These are phyloP conservation scores for Auriscalpium vulgare DNA, from an alignment of 768 basidiomycete species.

Conservation along the genomic window DNA sequence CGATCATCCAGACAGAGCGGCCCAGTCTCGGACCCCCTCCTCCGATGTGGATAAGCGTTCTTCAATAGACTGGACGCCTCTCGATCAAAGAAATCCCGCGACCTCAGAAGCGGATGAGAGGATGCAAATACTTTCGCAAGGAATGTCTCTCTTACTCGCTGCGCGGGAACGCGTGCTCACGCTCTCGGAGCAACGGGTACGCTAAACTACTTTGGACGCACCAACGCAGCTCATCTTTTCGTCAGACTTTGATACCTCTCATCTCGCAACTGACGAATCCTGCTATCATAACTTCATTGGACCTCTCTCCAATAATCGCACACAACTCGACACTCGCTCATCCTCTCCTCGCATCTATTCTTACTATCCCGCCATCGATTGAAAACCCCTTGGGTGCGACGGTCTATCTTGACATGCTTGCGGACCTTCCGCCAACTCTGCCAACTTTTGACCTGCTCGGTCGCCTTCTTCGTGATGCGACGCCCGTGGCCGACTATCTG, in stretches of 20 bases:
- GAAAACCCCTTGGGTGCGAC: conserved; percentile 26
- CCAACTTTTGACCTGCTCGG: conserved; percentile 69
- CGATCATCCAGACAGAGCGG: neutral
- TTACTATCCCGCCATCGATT: conserved; percentile 31
- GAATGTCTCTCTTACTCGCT: conserved; percentile 58
- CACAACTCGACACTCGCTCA: conserved; percentile 65
- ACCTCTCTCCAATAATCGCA: conserved; percentile 57
- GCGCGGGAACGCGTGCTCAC: conserved; percentile 68
- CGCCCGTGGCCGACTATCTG: conserved; percentile 31
- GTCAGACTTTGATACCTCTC: conserved; percentile 44
- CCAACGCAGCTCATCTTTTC: neutral
- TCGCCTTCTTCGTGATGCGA: conserved; percentile 56
- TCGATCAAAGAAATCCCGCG: conserved; percentile 17
- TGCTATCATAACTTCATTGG: conserved; percentile 56
- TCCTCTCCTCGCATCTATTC: conserved; percentile 52
- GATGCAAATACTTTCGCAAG: conserved; percentile 52
- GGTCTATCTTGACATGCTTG: conserved; percentile 56
- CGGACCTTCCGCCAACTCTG: conserved; percentile 61
- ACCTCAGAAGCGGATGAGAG: conserved; percentile 45
- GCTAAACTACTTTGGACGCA: conserved; percentile 14
- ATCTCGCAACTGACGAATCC: conserved; percentile 36
- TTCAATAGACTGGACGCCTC: neutral
- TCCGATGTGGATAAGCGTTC: too few relatives aligned
- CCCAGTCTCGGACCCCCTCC: too few relatives aligned
- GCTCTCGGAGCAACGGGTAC: conserved; percentile 67